phyloP scores from a whole-genome alignment of 345 rosid genomes.

The Orychophragmus violaceus region DNA sequence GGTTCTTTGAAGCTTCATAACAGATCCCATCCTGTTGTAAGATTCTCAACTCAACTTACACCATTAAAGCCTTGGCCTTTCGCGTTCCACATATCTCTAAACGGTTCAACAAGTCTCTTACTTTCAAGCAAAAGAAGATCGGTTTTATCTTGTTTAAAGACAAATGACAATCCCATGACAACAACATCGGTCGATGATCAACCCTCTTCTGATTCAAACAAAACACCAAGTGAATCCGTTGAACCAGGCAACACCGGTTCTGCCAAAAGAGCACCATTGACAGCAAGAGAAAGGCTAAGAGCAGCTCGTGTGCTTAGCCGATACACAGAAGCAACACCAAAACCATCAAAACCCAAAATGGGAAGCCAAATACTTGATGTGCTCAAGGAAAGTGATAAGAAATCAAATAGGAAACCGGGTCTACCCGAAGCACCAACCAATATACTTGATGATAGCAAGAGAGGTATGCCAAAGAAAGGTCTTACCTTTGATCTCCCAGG shows the following conservation, averaged over 20 bases:
- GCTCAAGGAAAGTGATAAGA: constrained; percentile 59
- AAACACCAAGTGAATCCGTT: constrained; percentile 18
- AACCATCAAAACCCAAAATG: constrained; percentile 53
- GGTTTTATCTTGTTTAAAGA: constrained; percentile 33
- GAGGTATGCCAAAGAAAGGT: constrained; percentile 76
- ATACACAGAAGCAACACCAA: constrained; percentile 46
- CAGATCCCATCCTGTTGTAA: neutral
- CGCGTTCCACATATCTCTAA: neutral
- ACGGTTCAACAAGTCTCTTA: neutral
- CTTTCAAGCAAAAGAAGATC: constrained; percentile 24
- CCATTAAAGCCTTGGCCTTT: constrained; percentile 12
- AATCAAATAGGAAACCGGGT: constrained; percentile 62
- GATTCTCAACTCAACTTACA: neutral
- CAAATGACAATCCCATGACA: constrained; percentile 32
- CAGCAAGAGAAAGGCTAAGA: constrained; percentile 76
- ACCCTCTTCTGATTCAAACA: constrained; percentile 19
- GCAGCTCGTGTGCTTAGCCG: constrained; percentile 81
- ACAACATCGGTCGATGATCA: constrained; percentile 15
- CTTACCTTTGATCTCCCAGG: constrained; percentile 77
- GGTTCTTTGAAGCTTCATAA: constrained; percentile 21
- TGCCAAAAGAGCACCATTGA: constrained; percentile 48
- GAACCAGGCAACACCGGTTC: constrained; percentile 39
- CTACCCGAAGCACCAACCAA: constrained; percentile 87
- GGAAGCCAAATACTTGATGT: constrained; percentile 75
- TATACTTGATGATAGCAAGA: constrained; percentile 78